phyloP scores from a whole-genome alignment of 2,329 filamentous ascomycete species.

The Macrophomina pseudophaseolina region DNA sequence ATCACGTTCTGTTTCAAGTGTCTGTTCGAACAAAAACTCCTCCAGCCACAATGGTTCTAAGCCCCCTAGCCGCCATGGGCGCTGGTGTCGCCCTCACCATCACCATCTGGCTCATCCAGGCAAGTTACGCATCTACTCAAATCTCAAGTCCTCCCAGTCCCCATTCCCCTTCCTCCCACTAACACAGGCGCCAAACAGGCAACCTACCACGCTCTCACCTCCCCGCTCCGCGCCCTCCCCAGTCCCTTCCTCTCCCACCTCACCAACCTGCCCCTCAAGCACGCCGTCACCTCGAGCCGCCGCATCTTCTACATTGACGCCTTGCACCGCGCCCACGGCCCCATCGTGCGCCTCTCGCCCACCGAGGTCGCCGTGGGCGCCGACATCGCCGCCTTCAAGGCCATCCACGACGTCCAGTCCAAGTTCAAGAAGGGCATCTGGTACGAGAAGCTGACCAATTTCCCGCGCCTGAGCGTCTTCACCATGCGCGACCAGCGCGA shows the following conservation, averaged over 20 bases:
- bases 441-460: constrained; percentile 32
- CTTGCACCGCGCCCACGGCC: constrained; percentile 42
- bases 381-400: constrained; percentile 37
- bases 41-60: background rate
- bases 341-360: constrained; percentile 39
- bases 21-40: background rate
- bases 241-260: constrained; percentile 42
- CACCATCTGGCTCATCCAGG: constrained; percentile 6
- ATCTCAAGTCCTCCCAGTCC: background rate
- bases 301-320: constrained; percentile 47
- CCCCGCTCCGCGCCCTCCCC: constrained; percentile 36
- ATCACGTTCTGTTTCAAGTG: background rate
- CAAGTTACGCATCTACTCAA: background rate
- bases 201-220: constrained; percentile 34
- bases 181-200: constrained; percentile 27
- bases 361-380: constrained; percentile 37
- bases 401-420: constrained; percentile 39
- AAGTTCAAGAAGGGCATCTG: constrained; percentile 30
- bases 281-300: constrained; percentile 43
- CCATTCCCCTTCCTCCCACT: background rate
- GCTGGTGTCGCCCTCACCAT: background rate
- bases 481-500: constrained; percentile 43
- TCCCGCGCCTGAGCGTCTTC: constrained; percentile 42
- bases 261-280: constrained; percentile 44
- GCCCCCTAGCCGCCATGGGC: background rate